phyloP scores from a whole-genome alignment of 306 rosid genomes.

The Senna tora region DNA sequence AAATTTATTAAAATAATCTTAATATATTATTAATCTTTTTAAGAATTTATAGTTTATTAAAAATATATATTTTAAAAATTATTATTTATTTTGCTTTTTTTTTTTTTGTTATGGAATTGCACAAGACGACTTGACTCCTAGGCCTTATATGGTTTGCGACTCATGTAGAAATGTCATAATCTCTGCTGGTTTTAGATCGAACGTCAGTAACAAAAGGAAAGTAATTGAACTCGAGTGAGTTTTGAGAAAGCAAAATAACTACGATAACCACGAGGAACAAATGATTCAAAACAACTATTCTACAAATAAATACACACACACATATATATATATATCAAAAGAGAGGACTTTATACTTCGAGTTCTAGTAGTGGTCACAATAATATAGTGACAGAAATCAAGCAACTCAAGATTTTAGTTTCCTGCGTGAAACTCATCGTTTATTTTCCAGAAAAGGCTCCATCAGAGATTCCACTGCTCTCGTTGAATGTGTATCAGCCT shows the following conservation, averaged over 20 bases:
- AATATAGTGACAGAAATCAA: background rate
- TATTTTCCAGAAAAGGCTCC: conserved; percentile 33
- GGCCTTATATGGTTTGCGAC: background rate
- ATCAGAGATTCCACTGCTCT: conserved; percentile 41
- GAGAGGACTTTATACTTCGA: background rate
- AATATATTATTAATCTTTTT: no score
- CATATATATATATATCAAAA: background rate
- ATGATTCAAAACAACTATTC: conserved; percentile 18
- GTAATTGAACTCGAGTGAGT: conserved; percentile 10
- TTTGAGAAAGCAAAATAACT: no score
- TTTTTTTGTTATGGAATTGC: no score
- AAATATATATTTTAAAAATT: no score
- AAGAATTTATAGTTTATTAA: no score
- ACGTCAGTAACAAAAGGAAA: background rate
- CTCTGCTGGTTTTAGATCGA: no score
- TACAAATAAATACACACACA: no score
- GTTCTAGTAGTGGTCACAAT: background rate
- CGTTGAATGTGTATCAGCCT: conserved; percentile 37
- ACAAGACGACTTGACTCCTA: background rate
- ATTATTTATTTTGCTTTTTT: no score
- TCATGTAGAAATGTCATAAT: background rate
- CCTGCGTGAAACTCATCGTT: conserved; percentile 37
- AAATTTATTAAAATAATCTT: no score
- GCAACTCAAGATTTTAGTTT: background rate
- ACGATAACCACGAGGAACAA: background rate